Conservation (phyloP, 805 yeast genomes). For the Yamadazyma paraphyllophila region DNA sequence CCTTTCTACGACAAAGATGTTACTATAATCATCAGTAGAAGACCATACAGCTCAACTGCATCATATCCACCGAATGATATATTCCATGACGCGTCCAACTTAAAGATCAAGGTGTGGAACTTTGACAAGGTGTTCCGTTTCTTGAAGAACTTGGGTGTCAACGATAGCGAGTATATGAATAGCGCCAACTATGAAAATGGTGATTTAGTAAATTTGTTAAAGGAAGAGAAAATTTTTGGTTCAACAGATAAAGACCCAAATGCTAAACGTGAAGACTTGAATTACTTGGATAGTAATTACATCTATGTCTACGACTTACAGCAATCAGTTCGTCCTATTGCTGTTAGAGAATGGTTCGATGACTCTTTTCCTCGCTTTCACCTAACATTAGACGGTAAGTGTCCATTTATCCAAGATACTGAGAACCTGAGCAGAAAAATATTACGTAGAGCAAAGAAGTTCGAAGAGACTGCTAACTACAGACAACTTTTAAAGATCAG, state of each 20-base stretch:
- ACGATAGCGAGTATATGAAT: slow-evolving; percentile 21
- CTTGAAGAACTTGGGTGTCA: slow-evolving; percentile 56
- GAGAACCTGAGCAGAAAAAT: slow-evolving; percentile 41
- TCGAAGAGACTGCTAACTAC: slow-evolving; percentile 41
- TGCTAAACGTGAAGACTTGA: slow-evolving; percentile 80
- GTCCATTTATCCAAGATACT: slow-evolving; percentile 75
- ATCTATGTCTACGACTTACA: slow-evolving; percentile 77
- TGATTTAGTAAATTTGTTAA: slow-evolving; percentile 51
- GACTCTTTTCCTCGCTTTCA: slow-evolving; percentile 56
- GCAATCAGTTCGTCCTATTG: slow-evolving; percentile 76
- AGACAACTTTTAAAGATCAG: slow-evolving; percentile 37
- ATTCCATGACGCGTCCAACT: slow-evolving; percentile 57
- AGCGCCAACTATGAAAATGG: slow-evolving; percentile 14
- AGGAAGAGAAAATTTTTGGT: slow-evolving; percentile 83
- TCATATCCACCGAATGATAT: slow-evolving; percentile 58
- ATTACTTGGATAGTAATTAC: slow-evolving; percentile 70
- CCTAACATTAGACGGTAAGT: slow-evolving; percentile 66
- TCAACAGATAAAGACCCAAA: slow-evolving; percentile 86
- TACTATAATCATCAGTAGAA: slow-evolving; percentile 75
- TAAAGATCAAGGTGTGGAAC: slow-evolving; percentile 80
- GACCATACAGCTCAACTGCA: slow-evolving; percentile 43
- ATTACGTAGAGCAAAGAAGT: slow-evolving; percentile 37
- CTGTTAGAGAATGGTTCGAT: slow-evolving; percentile 74
- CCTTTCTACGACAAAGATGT: slow-evolving; percentile 52
- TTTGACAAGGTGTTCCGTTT: slow-evolving; percentile 82